Evolutionary conservation across 2,329 filamentous ascomycete species (phyloP), one percentile per base, ranked within the genome.

Genomic region (Falciphora oryzae): DNA sequence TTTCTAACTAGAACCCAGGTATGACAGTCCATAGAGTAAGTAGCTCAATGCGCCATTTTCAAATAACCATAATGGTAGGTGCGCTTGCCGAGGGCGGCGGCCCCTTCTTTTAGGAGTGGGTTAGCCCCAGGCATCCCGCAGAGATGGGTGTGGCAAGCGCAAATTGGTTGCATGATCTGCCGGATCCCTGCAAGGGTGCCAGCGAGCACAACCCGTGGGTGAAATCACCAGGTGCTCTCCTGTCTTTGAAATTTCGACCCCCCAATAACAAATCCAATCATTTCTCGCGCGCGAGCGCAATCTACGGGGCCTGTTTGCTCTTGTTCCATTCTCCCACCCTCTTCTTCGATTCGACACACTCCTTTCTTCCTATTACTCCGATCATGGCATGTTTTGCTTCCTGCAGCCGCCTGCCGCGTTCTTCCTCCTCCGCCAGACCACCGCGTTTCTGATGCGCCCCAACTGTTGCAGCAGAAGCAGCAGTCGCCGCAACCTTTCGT

Each of bases 371-470:
- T 25, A 25, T 25, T 25, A 18, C 44, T 53, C 3, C 18, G 44
- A 53, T 25, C 44, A 53, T 53, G 44, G n/a, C 44, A 22, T 53
- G 7, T 53, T 25, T 53, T 53, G 44, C 44, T 22, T 53, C 44
- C 22, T n/a, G 22, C 44, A 53, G 44, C 44, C 22, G 44, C n/a
- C 44, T 25, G 22, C 44, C 59, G 32, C 22, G 31, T 38, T 28
- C 32, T 44, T 27, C 38, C 59, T 61, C 10, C 38, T 14, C 28
- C 38, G 38, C 59, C 38, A 60, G 59, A 38, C 59, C 59, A 60
- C 27, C 59, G 29, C 38, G 14, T 60, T 35, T 60, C 22, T 60
- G n/a, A 35, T 27, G 22, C 31, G 38, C 38, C 38, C 38, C 38
- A 50, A 16, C 38, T 50, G 38, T 22, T 22, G 16, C 38, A 50